Conservation (phyloP, 2,329 filamentous ascomycete genomes). For the Diaporthe nobilis region DNA sequence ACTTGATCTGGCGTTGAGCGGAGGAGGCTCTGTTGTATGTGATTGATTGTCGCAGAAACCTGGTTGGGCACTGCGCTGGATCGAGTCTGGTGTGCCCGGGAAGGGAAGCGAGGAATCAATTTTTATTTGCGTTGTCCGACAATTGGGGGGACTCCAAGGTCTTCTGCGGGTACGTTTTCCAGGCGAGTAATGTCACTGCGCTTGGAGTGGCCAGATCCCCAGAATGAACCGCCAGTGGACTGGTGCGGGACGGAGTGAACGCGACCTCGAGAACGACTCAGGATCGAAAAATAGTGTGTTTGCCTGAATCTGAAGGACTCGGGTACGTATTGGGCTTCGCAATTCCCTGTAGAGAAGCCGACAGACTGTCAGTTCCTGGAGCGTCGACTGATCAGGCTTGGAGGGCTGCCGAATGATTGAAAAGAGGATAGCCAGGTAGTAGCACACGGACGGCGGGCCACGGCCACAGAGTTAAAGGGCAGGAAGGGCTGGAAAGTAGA, state of each 20-base stretch:
- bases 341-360: conserved; percentile 57
- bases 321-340: conserved; percentile 53
- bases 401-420: conserved; percentile 63
- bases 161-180: conserved; percentile 42
- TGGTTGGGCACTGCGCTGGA: conserved; percentile 66
- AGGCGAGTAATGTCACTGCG: conserved; percentile 49
- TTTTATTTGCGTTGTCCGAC: conserved; percentile 56
- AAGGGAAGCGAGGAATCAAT: conserved; percentile 64
- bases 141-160: conserved; percentile 47
- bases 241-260: conserved; percentile 22
- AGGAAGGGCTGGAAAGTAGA: conserved; percentile 44
- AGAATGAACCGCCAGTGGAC: background rate
- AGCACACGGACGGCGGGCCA: conserved; percentile 61
- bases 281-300: conserved; percentile 40
- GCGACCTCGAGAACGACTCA: conserved; percentile 35
- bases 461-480: conserved; percentile 55
- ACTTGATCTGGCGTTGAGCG: conserved; percentile 74
- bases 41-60: conserved; percentile 65
- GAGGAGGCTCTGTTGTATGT: conserved; percentile 60
- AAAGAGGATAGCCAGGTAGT: conserved; percentile 66
- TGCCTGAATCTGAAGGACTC: conserved; percentile 45
- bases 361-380: conserved; percentile 55
- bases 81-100: conserved; percentile 62
- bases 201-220: conserved; percentile 36
- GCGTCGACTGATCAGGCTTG: conserved; percentile 61